Base-by-base conservation (phyloP, 1,284 basidiomycete species). In the Fistulinella cinereoalba region DNA sequence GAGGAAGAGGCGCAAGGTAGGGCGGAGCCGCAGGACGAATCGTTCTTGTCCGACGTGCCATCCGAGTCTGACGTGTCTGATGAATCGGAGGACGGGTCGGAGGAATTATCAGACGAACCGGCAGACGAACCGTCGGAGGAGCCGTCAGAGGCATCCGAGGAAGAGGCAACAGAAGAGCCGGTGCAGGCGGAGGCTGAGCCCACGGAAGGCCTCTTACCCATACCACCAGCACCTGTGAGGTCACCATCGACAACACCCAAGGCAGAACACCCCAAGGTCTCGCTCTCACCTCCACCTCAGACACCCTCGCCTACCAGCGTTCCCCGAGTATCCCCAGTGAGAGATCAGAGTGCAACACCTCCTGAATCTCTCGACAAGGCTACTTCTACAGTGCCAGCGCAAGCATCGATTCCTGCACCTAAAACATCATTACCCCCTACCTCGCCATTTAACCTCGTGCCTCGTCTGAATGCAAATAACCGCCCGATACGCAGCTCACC, bases 401-500 rank as follows among this genome's bases (percentile, higher is more conserved):
- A 72, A n/a, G 49, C 61, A 15, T 47, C 56, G n/a, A 34, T 55
- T 0, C 51, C 62, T 11, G 41, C 61, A 23, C 24, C 16, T 6
- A 61, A 52, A 37, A 22, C 50, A 6, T 44, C 56, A 24, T 47
- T 47, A 18, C 52, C 56, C 15, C 43, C 53, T 6, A 18, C 44
- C 19, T 50, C 73, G 19, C 55, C 66, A 7, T 71, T 74, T 36
- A 58, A 65, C 19, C 52, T 78, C 37, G 59, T 73, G 31, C 75
- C 76, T 36, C 70, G 79, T 39, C 0, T 76, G 11, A 80, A 71
- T 44, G 82, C 76, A 11, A 80, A 71, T 43, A 83, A 79, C 13
- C 74, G 79, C 10, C 83, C 82, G 0, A 62, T 73, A 7, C 76
- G 79, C 34, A 84, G 82, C 51, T 85, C 83, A 9, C 82, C 83